Conservation (phyloP, 2,329 filamentous ascomycete species). For the Scytalidium lignicola region DNA sequence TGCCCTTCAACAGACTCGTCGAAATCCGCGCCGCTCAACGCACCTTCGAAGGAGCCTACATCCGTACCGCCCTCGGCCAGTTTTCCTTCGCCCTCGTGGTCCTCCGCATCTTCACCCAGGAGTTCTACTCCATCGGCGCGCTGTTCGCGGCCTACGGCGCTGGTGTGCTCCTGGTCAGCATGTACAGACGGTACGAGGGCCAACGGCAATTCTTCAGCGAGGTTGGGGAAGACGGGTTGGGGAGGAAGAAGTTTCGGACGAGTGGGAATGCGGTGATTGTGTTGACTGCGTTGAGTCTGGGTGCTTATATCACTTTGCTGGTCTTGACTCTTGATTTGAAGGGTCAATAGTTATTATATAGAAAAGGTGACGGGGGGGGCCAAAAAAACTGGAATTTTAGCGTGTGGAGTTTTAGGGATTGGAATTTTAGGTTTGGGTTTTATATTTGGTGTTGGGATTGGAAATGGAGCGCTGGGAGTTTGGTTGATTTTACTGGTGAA, state of each 20-base stretch:
- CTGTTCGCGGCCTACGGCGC: slow-evolving; percentile 89
- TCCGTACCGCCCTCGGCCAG: slow-evolving; percentile 88
- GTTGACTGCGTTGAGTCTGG: slow-evolving; percentile 50
- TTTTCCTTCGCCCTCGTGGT: slow-evolving; percentile 95
- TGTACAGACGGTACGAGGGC: slow-evolving; percentile 84
- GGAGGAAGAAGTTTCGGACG: slow-evolving; percentile 55
- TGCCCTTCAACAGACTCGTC: slow-evolving; percentile 69
- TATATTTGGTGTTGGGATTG: no score
- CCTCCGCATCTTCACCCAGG: slow-evolving; percentile 91
- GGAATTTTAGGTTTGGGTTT: no score
- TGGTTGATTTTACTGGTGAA: no score
- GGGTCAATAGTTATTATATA: background rate
- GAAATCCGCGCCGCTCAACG: slow-evolving; percentile 92
- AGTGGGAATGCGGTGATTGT: slow-evolving; percentile 58
- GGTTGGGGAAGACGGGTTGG: slow-evolving; percentile 31
- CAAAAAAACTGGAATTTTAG: no score
- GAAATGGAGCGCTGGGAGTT: no score
- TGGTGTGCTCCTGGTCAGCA: slow-evolving; percentile 74
- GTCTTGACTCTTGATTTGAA: slow-evolving; percentile 42
- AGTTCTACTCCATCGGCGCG: slow-evolving; percentile 97
- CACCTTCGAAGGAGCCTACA: slow-evolving; percentile 95
- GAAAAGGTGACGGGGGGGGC: no score
- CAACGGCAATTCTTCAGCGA: slow-evolving; percentile 86
- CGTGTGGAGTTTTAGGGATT: no score
- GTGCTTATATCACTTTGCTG: slow-evolving; percentile 52